Evolutionary conservation across 768 basidiomycete genomes (phyloP).

Genomic region (Gymnopilus dilepis): DNA sequence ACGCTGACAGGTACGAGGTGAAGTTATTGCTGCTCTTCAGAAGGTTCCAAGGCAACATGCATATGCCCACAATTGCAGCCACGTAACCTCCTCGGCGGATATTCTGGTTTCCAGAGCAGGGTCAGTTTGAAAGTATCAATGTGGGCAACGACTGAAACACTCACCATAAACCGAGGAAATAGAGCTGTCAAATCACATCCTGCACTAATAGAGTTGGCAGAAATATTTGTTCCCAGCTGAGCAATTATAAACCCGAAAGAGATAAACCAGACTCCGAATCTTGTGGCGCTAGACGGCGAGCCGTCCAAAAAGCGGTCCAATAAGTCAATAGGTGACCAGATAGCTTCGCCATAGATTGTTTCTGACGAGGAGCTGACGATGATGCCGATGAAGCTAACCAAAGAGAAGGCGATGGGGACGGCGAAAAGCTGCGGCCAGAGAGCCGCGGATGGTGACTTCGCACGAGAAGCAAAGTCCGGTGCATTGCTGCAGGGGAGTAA

Average conservation of each 20-base stretch:
- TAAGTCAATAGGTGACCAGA: conserved; percentile 82
- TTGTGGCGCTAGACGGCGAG: conserved; percentile 62
- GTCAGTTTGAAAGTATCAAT: background rate
- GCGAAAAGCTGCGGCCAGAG: conserved; percentile 71
- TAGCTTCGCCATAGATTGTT: conserved; percentile 75
- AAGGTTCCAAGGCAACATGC: conserved; percentile 80
- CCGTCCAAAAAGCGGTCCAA: conserved; percentile 72
- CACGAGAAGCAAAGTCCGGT: conserved; percentile 76
- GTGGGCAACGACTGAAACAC: conserved; percentile 24
- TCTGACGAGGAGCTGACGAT: conserved; percentile 80
- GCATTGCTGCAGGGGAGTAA: conserved; percentile 56
- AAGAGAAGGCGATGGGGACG: conserved; percentile 72
- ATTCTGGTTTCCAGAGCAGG: conserved; percentile 47
- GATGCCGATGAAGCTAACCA: conserved; percentile 82
- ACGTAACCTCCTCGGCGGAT: conserved; percentile 87
- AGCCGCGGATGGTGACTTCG: conserved; percentile 59
- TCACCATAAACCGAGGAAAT: conserved; percentile 74
- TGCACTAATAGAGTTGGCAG: conserved; percentile 83
- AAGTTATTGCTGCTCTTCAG: conserved; percentile 76
- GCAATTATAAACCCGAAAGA: conserved; percentile 80
- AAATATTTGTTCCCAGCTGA: conserved; percentile 73
- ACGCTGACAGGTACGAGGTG: conserved; percentile 82
- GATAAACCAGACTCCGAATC: conserved; percentile 83
- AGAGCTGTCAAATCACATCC: conserved; percentile 85
- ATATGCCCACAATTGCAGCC: conserved; percentile 77